Evolutionary conservation across 1,284 basidiomycete genomes (phyloP), one percentile per base, ranked within the genome.

Genomic region (Cutaneotrichosporon sp.): DNA sequence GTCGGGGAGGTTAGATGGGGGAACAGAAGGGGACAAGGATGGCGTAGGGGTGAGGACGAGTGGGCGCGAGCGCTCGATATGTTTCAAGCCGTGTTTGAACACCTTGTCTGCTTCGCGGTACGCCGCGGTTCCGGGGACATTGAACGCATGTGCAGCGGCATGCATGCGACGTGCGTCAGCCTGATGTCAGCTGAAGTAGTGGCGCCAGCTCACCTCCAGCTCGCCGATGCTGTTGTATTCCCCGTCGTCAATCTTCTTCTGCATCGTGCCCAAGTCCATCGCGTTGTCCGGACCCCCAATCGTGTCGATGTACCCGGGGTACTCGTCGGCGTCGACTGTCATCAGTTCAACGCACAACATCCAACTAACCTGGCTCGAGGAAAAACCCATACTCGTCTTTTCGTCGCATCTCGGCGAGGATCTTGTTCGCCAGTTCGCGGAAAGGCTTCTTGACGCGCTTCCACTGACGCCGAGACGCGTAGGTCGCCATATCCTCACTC

Each of bases 251-350:
- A 77, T 58, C 65, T 80, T 81, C n/a, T 47, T 62, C 68, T 80
- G 77, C 78, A 81, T 81, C 13, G 80, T 81, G 4, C 70, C 72
- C 47, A 80, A 69, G 57, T 81, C 80, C 80, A 81, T 81, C 72
- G 77, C 77, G 42, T 78, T 78, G 56, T 77, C 79, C 34, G 72
- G 69, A 8, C 80, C 80, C 14, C 80, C 80, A n/a, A 81, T 75
- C 4, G 72, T 68, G 14, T 70, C 71, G 2, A 77, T 69, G 60
- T 81, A 81, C 31, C 73, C 74, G 5, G 80, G 79, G 51, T 76
- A 79, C 18, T 76, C 75, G 16, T 77, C 73, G 11, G 68, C 62
- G 34, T 76, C 69, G 13, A 81, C 80, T n/a, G 53, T 59, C 16
- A 58, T 50, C 42, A 16, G 34, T 40, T 10, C 10, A 11, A 10